These are phyloP conservation scores for Houttuynia cordata DNA, from an alignment of 164 flowering plant species.

Conservation along the genomic window DNA sequence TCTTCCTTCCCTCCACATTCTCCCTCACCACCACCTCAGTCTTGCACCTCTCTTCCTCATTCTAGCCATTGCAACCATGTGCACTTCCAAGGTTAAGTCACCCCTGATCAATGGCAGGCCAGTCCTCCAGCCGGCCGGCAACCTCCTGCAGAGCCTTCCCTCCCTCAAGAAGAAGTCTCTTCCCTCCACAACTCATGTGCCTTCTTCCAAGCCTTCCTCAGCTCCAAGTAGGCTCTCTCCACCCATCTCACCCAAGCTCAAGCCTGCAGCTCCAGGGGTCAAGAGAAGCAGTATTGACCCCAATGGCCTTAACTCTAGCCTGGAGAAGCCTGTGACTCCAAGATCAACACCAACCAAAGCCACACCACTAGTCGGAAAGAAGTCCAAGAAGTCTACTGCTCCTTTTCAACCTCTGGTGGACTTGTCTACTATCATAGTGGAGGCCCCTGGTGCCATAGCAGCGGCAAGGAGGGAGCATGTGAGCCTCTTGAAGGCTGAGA, in stretches of 20 bases:
- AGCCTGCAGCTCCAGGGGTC: slow-evolving; percentile 30
- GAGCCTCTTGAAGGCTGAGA: slow-evolving; percentile 47
- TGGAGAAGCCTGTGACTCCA: slow-evolving; percentile 26
- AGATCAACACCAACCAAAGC: slow-evolving; percentile 7
- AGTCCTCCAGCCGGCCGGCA: slow-evolving; percentile 58
- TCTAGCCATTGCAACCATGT: slow-evolving; percentile 21
- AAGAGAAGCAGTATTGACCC: slow-evolving; percentile 36
- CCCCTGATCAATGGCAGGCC: slow-evolving; percentile 40
- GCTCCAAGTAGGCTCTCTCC: slow-evolving; percentile 7
- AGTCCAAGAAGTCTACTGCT: slow-evolving; percentile 19
- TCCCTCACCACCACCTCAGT: background rate
- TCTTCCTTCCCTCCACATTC: slow-evolving; percentile 4
- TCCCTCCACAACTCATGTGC: slow-evolving; percentile 7
- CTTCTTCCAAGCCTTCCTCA: slow-evolving; percentile 9
- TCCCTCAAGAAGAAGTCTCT: slow-evolving; percentile 21
- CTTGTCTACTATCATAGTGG: slow-evolving; percentile 37
- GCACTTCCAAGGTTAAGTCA: slow-evolving; percentile 31
- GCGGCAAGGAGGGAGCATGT: slow-evolving; percentile 76
- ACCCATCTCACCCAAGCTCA: slow-evolving; percentile 39
- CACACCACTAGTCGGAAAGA: slow-evolving; percentile 19
- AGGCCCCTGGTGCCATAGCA: slow-evolving; percentile 70
- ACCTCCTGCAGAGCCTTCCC: slow-evolving; percentile 26
- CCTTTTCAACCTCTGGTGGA: background rate
- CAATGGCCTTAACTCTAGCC: slow-evolving; percentile 30
- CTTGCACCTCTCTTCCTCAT: background rate